These are phyloP conservation scores for Fusarium drepaniforme DNA, from an alignment of 2,329 filamentous ascomycete species.

Conservation along the genomic window DNA sequence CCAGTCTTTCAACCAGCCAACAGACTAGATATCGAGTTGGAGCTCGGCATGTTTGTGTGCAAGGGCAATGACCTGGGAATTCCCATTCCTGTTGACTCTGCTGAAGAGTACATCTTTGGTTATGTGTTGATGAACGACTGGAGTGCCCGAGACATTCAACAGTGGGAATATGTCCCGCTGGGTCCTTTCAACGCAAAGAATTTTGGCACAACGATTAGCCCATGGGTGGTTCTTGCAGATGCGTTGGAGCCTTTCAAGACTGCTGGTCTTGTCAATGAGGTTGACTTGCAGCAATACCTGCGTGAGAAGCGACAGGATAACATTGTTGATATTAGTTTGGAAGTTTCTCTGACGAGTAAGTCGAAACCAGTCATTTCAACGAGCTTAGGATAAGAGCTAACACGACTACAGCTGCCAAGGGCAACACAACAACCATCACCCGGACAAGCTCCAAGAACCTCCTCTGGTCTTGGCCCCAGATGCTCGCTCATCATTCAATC, in stretches of 20 bases:
- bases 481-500: constrained; percentile 84
- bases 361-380: accelerated
- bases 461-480: constrained; percentile 85
- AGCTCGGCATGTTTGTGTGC: constrained; percentile 81
- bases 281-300: constrained; percentile 57
- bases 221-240: constrained; percentile 73
- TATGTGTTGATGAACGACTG: constrained; percentile 75
- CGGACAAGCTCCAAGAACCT: constrained; percentile 57
- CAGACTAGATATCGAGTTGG: constrained; percentile 80
- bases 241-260: constrained; percentile 57
- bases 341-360: constrained; percentile 55
- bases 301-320: constrained; percentile 63
- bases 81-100: constrained; percentile 72
- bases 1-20: constrained; percentile 70
- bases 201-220: constrained; percentile 69
- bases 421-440: constrained; percentile 45
- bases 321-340: constrained; percentile 52
- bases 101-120: constrained; percentile 79
- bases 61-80: constrained; percentile 74
- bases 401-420: constrained; percentile 42
- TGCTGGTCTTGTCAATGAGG: constrained; percentile 47
- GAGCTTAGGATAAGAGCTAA: not conserved
- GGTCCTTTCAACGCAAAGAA: constrained; percentile 74
- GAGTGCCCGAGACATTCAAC: constrained; percentile 72
- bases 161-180: constrained; percentile 70